These are phyloP conservation scores for Tetrahymena borealis DNA, from an alignment of 73 alveolate species.

Conservation along the genomic window DNA sequence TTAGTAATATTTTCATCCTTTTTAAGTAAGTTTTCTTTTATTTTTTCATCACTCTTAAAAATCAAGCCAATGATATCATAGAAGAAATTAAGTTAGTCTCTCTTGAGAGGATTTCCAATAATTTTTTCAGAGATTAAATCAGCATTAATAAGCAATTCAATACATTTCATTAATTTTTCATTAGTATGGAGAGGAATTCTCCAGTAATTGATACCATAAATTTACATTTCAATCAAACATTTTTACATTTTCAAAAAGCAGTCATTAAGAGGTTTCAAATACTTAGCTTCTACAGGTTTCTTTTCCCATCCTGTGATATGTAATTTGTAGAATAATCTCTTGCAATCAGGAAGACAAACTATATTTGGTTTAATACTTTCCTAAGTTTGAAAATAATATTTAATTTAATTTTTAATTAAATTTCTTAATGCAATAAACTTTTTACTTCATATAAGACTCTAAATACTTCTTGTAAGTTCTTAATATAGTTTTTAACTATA, in stretches of 20 bases:
- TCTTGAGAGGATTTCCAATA: conserved; percentile 20
- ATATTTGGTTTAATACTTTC: conserved; percentile 14
- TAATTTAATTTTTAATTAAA: not conserved
- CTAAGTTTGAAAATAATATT: not conserved
- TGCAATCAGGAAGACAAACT: conserved; percentile 6
- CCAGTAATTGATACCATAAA: conserved; percentile 35
- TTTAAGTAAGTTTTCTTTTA: conserved; percentile 15
- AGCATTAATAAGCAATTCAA: conserved; percentile 18
- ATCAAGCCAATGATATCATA: conserved; percentile 7
- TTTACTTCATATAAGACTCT: conserved; percentile 4
- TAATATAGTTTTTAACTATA: conserved; percentile 14
- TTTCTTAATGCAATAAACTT: not conserved
- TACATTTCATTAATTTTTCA: conserved; percentile 17
- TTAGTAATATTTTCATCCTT: conserved; percentile 29
- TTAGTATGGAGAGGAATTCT: conserved; percentile 15
- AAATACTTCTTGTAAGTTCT: conserved; percentile 8
- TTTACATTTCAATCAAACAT: conserved; percentile 13
- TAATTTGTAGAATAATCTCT: conserved; percentile 3
- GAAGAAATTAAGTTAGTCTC: conserved; percentile 33
- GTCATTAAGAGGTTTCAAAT: conserved; percentile 14
- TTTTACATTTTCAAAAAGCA: conserved; percentile 28
- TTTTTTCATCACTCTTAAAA: conserved; percentile 8
- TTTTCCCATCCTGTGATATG: conserved; percentile 7
- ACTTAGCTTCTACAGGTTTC: conserved; percentile 18
- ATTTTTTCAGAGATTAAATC: conserved; percentile 33